These are phyloP conservation scores for Rubia tinctorum DNA, from an alignment of 305 asterid species.

Conservation along the genomic window DNA sequence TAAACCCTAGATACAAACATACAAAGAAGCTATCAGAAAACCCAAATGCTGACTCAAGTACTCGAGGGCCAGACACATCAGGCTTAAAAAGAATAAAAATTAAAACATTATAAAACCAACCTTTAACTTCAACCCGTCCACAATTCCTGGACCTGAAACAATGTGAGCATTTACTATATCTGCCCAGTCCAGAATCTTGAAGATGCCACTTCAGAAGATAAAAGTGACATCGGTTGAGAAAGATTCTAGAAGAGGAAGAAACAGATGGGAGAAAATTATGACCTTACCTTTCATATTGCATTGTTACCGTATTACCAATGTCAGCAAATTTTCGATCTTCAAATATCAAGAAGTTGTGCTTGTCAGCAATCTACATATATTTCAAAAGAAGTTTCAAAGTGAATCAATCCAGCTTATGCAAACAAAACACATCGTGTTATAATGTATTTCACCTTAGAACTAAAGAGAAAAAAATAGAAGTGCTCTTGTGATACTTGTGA, in stretches of 20 bases:
- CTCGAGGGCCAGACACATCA: not conserved
- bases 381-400: conserved; percentile 20
- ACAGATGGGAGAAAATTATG: conserved; percentile 14
- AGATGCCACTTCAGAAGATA: conserved; percentile 69
- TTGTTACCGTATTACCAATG: conserved; percentile 96
- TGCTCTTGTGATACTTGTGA: not conserved
- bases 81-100: not conserved
- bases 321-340: conserved; percentile 99
- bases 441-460: not conserved
- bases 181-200: conserved; percentile 90
- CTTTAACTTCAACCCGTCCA: conserved; percentile 92
- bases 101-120: conserved; percentile 24
- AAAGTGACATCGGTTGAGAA: conserved; percentile 13
- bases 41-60: not conserved
- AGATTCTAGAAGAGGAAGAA: conserved; percentile 2
- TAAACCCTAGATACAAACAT: conserved; percentile 55
- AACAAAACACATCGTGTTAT: not conserved
- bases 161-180: conserved; percentile 95
- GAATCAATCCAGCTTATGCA: conserved; percentile 5
- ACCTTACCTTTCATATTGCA: conserved; percentile 94
- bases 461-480: not conserved
- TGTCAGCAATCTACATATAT: conserved; percentile 77
- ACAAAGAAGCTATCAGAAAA: conserved; percentile 20
- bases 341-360: conserved; percentile 82
- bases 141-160: conserved; percentile 96